Evolutionary conservation across 768 basidiomycete genomes (phyloP).

Genomic region (Leucocoprinus sp.): DNA sequence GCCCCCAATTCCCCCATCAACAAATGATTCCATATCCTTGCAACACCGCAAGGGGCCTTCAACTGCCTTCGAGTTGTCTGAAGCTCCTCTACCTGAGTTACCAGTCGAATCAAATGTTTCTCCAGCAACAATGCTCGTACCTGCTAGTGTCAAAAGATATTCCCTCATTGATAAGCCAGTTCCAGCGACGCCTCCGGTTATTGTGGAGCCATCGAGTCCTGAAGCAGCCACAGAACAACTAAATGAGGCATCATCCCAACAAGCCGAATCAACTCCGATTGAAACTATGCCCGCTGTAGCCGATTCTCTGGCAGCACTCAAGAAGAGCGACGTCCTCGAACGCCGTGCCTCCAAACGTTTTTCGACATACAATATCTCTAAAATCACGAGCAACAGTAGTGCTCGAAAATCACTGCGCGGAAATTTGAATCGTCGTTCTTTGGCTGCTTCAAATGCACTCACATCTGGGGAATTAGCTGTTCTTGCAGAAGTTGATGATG

Average conservation of each 20-base stretch:
- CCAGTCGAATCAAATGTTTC: constrained; percentile 18
- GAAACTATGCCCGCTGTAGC: constrained; percentile 45
- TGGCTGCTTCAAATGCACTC: constrained; percentile 53
- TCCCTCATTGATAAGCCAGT: constrained; percentile 71
- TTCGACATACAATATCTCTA: constrained; percentile 88
- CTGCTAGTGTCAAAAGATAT: constrained; percentile 67
- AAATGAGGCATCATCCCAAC: constrained; percentile 23
- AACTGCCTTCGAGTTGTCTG: background rate
- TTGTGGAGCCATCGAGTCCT: constrained; percentile 47
- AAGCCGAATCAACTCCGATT: constrained; percentile 19
- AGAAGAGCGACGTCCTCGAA: constrained; percentile 79
- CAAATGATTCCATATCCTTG: constrained; percentile 8
- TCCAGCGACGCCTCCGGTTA: constrained; percentile 30
- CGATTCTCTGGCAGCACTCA: constrained; percentile 79
- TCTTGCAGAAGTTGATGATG: constrained; percentile 69
- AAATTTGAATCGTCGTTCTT: constrained; percentile 56
- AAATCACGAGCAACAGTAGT: constrained; percentile 65
- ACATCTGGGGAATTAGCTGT: constrained; percentile 68
- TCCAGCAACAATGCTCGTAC: constrained; percentile 29
- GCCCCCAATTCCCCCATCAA: constrained; percentile 18
- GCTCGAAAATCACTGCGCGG: constrained; percentile 42
- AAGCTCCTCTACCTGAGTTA: constrained; percentile 16
- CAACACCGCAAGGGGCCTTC: constrained; percentile 11
- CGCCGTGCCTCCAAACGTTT: constrained; percentile 93
- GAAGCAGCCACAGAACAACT: constrained; percentile 25